phyloP scores from a whole-genome alignment of 176 grass and related monocot species.

The Oryza meyeriana region DNA sequence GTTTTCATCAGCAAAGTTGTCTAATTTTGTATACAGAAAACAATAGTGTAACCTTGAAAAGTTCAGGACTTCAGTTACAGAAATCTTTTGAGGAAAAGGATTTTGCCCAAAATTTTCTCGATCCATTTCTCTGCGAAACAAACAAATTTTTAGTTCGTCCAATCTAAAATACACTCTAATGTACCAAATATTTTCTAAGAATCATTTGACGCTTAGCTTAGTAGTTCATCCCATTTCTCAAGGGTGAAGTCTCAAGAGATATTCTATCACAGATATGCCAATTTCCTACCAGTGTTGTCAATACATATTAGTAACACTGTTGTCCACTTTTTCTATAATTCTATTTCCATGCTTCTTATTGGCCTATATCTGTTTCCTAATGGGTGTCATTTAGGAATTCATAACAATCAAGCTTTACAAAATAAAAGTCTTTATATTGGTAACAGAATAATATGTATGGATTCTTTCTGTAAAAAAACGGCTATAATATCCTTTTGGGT shows the following conservation, averaged over 20 bases:
- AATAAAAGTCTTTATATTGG: not conserved
- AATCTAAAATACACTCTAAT: not conserved
- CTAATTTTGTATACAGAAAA: not conserved
- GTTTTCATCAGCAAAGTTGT: not conserved
- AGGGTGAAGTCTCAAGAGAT: not conserved
- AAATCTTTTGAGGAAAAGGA: not conserved
- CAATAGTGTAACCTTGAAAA: not conserved
- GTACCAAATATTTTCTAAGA: not conserved
- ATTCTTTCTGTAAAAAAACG: not conserved
- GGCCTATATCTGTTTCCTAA: not conserved
- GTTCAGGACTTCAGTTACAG: not conserved
- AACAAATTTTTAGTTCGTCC: not conserved
- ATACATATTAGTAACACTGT: not conserved
- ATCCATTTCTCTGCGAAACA: not conserved
- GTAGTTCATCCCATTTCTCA: not conserved
- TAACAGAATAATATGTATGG: not conserved
- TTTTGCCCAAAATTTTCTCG: not conserved
- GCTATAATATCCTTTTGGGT: not conserved
- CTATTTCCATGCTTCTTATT: not conserved
- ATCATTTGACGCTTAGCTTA: not conserved
- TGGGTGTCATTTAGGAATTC: not conserved
- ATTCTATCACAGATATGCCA: not conserved
- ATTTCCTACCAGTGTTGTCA: not conserved
- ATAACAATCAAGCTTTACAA: not conserved
- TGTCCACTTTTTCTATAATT: not conserved